phyloP scores from a whole-genome alignment of 2,329 filamentous ascomycete species.

The Chaetomium strumarium region DNA sequence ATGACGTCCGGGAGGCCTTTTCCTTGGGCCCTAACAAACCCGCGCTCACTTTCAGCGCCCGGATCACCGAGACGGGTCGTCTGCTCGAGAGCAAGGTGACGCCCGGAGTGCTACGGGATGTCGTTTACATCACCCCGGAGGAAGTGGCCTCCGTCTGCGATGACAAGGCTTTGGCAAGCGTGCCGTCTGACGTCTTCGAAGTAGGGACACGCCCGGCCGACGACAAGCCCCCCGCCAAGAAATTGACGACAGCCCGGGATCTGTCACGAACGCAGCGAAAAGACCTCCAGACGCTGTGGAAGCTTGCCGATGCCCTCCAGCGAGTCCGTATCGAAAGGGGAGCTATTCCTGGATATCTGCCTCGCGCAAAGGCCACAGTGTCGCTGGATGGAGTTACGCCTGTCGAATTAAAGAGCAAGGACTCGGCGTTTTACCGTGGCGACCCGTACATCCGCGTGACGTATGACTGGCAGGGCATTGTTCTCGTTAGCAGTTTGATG shows the following conservation, averaged over 20 bases:
- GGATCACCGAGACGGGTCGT: constrained; percentile 46
- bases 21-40: constrained; percentile 48
- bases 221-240: constrained; percentile 30
- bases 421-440: constrained; percentile 33
- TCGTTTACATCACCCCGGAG: constrained; percentile 52
- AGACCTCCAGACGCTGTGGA: constrained; percentile 43
- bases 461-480: constrained; percentile 29
- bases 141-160: constrained; percentile 43
- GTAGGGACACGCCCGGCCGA: constrained; percentile 30
- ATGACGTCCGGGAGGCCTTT: constrained; percentile 43
- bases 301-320: constrained; percentile 43
- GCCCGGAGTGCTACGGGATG: constrained; percentile 46
- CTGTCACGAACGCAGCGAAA: constrained; percentile 38
- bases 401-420: constrained; percentile 14
- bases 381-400: constrained; percentile 34
- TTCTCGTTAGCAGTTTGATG: constrained; percentile 49
- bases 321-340: constrained; percentile 40
- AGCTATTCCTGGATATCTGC: constrained; percentile 44
- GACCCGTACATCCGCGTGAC: constrained; percentile 47
- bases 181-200: constrained; percentile 25
- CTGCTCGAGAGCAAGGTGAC: constrained; percentile 50
- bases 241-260: constrained; percentile 39
- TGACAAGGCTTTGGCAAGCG: constrained; percentile 27
- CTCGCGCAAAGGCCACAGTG: constrained; percentile 39
- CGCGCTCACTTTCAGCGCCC: constrained; percentile 58